Percentiles rank a stretch among this genome's conserved stretches.
Conservation (phyloP, 2,329 filamentous ascomycete genomes). For the Colletotrichum magnum region DNA sequence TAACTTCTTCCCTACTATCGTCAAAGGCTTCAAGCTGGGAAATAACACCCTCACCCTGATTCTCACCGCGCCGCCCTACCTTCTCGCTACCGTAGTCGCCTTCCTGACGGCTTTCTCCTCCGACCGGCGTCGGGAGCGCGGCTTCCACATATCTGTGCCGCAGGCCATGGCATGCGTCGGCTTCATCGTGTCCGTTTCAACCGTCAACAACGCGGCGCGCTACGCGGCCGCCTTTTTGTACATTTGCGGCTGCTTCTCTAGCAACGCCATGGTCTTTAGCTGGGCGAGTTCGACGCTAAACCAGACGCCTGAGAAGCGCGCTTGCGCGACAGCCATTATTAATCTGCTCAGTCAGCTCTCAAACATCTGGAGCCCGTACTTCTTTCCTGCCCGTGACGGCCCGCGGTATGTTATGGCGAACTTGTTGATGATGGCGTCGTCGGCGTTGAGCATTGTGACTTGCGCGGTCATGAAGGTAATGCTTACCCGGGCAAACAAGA, state of each 20-base stretch:
- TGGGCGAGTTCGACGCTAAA: slow-evolving; percentile 52
- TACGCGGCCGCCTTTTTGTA: slow-evolving; percentile 57
- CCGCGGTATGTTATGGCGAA: slow-evolving; percentile 49
- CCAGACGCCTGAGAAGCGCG: slow-evolving; percentile 55
- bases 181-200: slow-evolving; percentile 73
- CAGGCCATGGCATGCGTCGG: slow-evolving; percentile 62
- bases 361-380: slow-evolving; percentile 56
- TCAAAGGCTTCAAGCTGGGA: slow-evolving; percentile 49
- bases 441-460: slow-evolving; percentile 22
- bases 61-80: slow-evolving; percentile 46
- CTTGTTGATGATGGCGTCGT: slow-evolving; percentile 41
- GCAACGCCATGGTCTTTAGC: slow-evolving; percentile 51
- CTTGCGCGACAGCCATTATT: slow-evolving; percentile 51
- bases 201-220: slow-evolving; percentile 64
- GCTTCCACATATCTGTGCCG: slow-evolving; percentile 41
- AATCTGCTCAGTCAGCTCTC: slow-evolving; percentile 55
- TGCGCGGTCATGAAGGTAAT: slow-evolving; percentile 29
- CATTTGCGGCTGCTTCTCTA: slow-evolving; percentile 40
- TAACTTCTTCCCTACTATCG: slow-evolving; percentile 45
- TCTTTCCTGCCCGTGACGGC: slow-evolving; percentile 48
- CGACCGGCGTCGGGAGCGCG: slow-evolving; percentile 41
- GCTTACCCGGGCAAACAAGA: slow-evolving; percentile 22
- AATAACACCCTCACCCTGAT: slow-evolving; percentile 49
- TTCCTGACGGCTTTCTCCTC: slow-evolving; percentile 40
- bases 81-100: slow-evolving; percentile 40